Percentiles rank a stretch among this genome's conserved stretches.
Conservation (phyloP, 108 stramenopile species). For the Discostella stelligeroides region DNA sequence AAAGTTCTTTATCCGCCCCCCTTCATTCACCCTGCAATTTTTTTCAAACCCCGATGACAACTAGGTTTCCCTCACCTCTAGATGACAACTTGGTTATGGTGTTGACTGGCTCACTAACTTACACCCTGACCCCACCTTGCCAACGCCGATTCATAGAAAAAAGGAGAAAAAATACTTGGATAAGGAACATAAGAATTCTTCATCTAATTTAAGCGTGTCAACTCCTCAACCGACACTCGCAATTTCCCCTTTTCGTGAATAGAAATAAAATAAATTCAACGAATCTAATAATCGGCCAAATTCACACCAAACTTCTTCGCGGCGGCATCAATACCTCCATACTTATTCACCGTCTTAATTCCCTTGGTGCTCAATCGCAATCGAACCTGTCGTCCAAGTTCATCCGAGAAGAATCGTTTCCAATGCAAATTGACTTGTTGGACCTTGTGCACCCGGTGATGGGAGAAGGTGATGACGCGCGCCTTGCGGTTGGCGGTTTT, state of each 20-base stretch:
- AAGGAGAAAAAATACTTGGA: too few species aligned
- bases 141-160: too few species aligned
- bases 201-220: background rate
- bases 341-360: slow-evolving; percentile 95
- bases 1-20: too few species aligned
- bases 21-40: too few species aligned
- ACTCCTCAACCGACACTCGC: background rate
- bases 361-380: slow-evolving; percentile 94
- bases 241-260: background rate
- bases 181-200: too few species aligned
- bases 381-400: slow-evolving; percentile 77
- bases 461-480: slow-evolving; percentile 92
- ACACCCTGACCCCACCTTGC: too few species aligned
- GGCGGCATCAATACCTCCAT: slow-evolving; percentile 90
- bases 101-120: too few species aligned
- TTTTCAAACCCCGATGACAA: too few species aligned
- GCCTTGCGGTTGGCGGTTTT: slow-evolving; percentile 94
- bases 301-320: slow-evolving; percentile 93
- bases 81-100: too few species aligned
- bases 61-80: too few species aligned
- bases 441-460: slow-evolving; percentile 93
- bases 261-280: background rate
- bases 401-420: slow-evolving; percentile 87
- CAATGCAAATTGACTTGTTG: slow-evolving; percentile 93
- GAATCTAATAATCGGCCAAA: slow-evolving; percentile 80